Evolutionary conservation across 306 rosid species (phyloP).

Genomic region (Benincasa hispida): DNA sequence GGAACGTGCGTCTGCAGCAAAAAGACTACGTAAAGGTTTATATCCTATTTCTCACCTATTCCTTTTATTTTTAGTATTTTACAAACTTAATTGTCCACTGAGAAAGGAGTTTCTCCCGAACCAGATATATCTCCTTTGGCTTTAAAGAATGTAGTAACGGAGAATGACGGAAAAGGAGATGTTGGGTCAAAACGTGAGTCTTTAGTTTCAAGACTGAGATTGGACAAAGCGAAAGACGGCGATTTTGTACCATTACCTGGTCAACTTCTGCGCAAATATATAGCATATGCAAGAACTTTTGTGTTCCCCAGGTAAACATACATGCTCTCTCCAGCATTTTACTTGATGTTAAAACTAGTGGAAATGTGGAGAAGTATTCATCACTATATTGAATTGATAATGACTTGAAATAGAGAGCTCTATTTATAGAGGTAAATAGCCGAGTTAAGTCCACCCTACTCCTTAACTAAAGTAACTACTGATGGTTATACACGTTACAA

Average conservation of each 20-base stretch:
- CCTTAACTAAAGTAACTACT: background rate
- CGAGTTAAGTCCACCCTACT: background rate
- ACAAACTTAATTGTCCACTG: constrained; percentile 4
- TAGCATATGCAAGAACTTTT: constrained; percentile 71
- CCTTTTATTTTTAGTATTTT: background rate
- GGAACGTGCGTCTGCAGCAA: constrained; percentile 39
- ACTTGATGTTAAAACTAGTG: background rate
- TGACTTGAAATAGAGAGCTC: background rate
- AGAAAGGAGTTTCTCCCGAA: constrained; percentile 10
- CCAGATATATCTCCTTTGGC: constrained; percentile 25
- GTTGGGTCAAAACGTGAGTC: constrained; percentile 34
- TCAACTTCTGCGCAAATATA: constrained; percentile 90
- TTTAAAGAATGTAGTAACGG: constrained; percentile 32
- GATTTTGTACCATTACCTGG: constrained; percentile 75
- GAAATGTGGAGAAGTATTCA: background rate
- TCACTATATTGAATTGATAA: background rate
- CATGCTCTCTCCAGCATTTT: constrained; percentile 14
- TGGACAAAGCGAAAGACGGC: constrained; percentile 43
- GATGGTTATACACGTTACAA: background rate
- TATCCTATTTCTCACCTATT: background rate
- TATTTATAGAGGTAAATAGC: background rate
- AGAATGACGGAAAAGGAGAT: constrained; percentile 33
- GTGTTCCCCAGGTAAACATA: constrained; percentile 72
- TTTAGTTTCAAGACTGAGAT: constrained; percentile 62
- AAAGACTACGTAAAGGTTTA: constrained; percentile 53